Evolutionary conservation across 139 green algal genomes (phyloP), one percentile per base, ranked within the genome.

Genomic region (Picochlorum sp.): DNA sequence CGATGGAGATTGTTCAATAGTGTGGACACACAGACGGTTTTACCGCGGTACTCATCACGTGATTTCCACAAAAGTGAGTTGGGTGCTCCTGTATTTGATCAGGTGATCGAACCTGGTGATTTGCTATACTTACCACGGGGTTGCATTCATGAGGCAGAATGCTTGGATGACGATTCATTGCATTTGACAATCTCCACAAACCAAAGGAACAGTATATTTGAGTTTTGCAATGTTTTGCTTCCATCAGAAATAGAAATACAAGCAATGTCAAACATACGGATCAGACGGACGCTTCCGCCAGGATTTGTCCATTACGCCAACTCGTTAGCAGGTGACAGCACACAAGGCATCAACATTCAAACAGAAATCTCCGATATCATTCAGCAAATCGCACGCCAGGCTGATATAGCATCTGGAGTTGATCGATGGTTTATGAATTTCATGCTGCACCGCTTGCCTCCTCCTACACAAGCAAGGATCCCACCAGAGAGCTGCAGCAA

Each of bases 91-190:
- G n/a, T 81, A 26, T 64, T 86, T 60, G 80, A 89, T 3, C 58
- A 67, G 6, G 55, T 75, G 57, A 71, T 84, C 60, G 18, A 66
- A 11, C 80, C 83, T 6, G 85, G 85, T 0, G 83, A 92, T 68
- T 63, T 90, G 45, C 80, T 92, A 4, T 87, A 88, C 71, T 67
- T 92, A 73, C 85, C 85, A 2, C 68, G 85, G 4, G 85, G 85
- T 23, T 30, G 61, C 63, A 13, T 30, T 6, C 59, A 69, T 30
- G 63, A 77, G 57, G 77, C 74, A 18, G 37, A 72, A 49, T 60
- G 66, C 41, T 57, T 75, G 50, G 75, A 77, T 38, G 52, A 45
- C 41, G 69, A 84, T 74, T 90, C 81, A 6, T 63, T 94, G 62
- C 86, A 94, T 73, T 8, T 90, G 50, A 94, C 86, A 15, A 44